Base-by-base conservation (phyloP, 2,329 filamentous ascomycete genomes). In the Stagonosporopsis chrysanthemi region DNA sequence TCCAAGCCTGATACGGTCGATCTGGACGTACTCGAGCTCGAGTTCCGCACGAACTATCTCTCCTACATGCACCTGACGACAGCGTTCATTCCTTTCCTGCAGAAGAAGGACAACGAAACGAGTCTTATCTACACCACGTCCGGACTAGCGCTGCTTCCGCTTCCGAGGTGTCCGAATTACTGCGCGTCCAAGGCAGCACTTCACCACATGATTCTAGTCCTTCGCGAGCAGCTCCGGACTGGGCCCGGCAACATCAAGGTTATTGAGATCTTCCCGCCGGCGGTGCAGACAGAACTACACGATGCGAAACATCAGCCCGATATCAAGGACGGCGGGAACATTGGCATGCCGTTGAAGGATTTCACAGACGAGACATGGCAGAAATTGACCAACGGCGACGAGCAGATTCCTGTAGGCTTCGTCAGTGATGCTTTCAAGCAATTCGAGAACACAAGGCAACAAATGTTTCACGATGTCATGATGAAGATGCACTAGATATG, bases 281-380 rank as follows among this genome's bases (percentile, higher is more conserved):
- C 82, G 0, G 83, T 85, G 33, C 83, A 85, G 72, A 86, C 82
- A 0, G 83, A 86, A 66, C 69, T 86, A 24, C 83, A 85, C 57
- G 82, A 85, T 56, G 76, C 75, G 26, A 83, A 83, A 68, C 80
- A 84, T 56, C 82, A 84, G 70, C 82, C 82, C 0, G 81, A 84
- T 61, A 75, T 83, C 64, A 78, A 82, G 66, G 75, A 80, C 52
- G 82, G 82, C 1, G 64, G 78, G 15, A 58, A 73, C n/a, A 77
- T 84, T 22, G 83, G 83, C 1, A 85, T 86, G 80, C 83, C 83
- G 3, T 62, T 86, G 46, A 71, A 78, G 17, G 78, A 84, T 28
- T 86, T 85, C 58, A 80, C 77, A 0, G 75, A 83, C 17, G 79
- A 82, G 56, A 78, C 82, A 2, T 85, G 80, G 74, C 65, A 65